These are phyloP conservation scores for Rutidosis leptorrhynchoides DNA, from an alignment of 129 eudicot species.

Conservation along the genomic window DNA sequence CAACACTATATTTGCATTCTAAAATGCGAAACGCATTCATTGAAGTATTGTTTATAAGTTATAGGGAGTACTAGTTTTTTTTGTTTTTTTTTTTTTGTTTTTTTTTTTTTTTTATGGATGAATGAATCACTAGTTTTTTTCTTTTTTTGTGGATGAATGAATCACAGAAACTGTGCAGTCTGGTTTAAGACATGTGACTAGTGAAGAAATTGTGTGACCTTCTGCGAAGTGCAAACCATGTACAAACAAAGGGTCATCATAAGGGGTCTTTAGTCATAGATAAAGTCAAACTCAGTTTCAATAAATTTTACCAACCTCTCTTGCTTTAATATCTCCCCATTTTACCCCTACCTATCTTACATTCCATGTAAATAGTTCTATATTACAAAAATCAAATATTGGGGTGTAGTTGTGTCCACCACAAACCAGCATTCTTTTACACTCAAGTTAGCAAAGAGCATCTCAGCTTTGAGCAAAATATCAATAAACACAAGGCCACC, in stretches of 20 bases:
- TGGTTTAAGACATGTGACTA: not conserved
- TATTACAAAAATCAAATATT: slow-evolving; percentile 58
- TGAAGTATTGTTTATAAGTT: not conserved
- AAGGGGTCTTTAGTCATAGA: slow-evolving; percentile 32
- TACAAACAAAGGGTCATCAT: slow-evolving; percentile 3
- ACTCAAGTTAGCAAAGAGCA: slow-evolving; percentile 38
- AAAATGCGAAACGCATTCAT: not conserved
- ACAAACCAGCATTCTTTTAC: slow-evolving; percentile 35
- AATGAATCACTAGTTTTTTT: too few relatives aligned
- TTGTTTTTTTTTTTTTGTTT: too few relatives aligned
- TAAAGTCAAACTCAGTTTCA: slow-evolving; percentile 28
- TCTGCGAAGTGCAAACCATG: slow-evolving; percentile 5
- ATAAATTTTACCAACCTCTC: slow-evolving; percentile 22
- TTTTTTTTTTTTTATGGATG: too few relatives aligned
- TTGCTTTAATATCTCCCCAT: slow-evolving; percentile 35
- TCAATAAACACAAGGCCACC: slow-evolving; percentile 40
- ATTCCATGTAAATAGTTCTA: slow-evolving; percentile 51
- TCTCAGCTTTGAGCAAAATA: slow-evolving; percentile 36
- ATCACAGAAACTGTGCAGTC: not conserved
- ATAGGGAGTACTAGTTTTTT: not conserved
- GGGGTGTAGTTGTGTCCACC: slow-evolving; percentile 33
- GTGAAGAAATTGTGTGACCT: not conserved
- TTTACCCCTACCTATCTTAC: slow-evolving; percentile 42
- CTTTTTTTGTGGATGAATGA: too few relatives aligned
- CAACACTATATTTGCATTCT: not conserved